A percentile compares a stretch with the other conserved stretches of the same genome.
Evolutionary conservation across 208 protist species (phyloP).

Genomic region (Leishmania lainsoni): DNA sequence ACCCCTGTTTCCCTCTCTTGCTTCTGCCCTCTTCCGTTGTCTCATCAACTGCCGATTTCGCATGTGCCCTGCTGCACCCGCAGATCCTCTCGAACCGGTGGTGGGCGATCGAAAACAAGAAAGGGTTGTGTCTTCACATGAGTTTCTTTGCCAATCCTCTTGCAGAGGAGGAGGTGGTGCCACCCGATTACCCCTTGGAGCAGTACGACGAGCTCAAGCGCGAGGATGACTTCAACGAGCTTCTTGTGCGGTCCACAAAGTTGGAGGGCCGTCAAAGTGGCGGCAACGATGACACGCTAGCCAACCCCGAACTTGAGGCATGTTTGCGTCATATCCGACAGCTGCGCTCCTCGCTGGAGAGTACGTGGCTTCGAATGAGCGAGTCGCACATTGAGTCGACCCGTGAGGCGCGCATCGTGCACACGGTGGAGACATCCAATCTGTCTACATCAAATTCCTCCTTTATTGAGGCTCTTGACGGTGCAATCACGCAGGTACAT

Average conservation of each 20-base stretch:
- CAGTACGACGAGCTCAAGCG: conserved; percentile 71
- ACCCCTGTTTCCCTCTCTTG: not conserved
- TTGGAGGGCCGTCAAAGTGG: conserved; percentile 14
- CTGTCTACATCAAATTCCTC: not conserved
- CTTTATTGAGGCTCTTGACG: not conserved
- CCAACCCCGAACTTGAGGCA: conserved; percentile 13
- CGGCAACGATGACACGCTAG: not conserved
- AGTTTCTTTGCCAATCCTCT: conserved; percentile 80
- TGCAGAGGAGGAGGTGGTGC: conserved; percentile 60
- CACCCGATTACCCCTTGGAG: conserved; percentile 44
- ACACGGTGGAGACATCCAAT: not conserved
- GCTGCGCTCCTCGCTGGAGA: conserved; percentile 22
- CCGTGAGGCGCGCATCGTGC: not conserved
- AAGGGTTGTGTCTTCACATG: conserved; percentile 6
- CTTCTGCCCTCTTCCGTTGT: not conserved
- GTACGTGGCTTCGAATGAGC: conserved; percentile 20
- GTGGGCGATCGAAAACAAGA: not conserved
- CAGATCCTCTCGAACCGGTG: not conserved
- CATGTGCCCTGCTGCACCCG: not conserved
- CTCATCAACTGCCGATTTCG: not conserved
- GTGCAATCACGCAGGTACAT: conserved; percentile 3
- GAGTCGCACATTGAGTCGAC: not conserved
- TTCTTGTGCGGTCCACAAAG: conserved; percentile 47
- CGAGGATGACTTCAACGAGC: conserved; percentile 78
- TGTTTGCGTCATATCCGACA: conserved; percentile 20